Percentiles rank a stretch among this genome's conserved stretches.
phyloP scores from a whole-genome alignment of 78 protist genomes.

The Protostelium mycophagum region DNA sequence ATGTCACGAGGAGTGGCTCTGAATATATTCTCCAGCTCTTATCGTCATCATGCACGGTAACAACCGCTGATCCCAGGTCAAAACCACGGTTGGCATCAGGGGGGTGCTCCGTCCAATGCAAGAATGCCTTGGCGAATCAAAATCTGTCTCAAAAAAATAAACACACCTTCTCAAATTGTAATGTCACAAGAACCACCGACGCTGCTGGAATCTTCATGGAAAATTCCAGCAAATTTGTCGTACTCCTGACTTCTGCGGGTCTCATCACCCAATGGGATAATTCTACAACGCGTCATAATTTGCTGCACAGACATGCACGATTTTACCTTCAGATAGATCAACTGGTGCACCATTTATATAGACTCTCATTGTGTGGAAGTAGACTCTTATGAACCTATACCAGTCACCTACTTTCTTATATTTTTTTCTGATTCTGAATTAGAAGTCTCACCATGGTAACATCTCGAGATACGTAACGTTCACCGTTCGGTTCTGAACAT shows the following conservation, averaged over 20 bases:
- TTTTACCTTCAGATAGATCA: no score
- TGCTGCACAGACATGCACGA: no score
- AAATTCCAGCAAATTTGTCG: conserved; percentile 49
- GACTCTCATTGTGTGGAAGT: conserved; percentile 53
- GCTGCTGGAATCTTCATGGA: conserved; percentile 39
- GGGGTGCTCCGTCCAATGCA: conserved; percentile 69
- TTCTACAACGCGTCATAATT: no score
- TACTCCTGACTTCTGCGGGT: conserved; percentile 53
- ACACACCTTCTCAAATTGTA: conserved; percentile 53
- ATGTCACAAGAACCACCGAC: conserved; percentile 37
- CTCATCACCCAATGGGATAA: conserved; percentile 4
- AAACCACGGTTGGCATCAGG: conserved; percentile 86
- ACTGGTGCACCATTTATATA: conserved; percentile 7
- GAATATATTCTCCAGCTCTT: conserved; percentile 20
- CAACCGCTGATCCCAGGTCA: conserved; percentile 64
- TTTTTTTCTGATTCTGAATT: no score
- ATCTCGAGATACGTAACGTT: conserved; percentile 48
- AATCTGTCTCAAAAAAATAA: background rate
- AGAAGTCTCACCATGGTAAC: conserved; percentile 35
- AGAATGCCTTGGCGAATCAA: conserved; percentile 12
- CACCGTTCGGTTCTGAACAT: conserved; percentile 16
- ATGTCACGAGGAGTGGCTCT: conserved; percentile 33
- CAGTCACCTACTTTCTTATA: background rate
- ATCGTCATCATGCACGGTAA: conserved; percentile 8
- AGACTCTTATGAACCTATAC: conserved; percentile 21